Evolutionary conservation across 805 yeast species (phyloP).

Genomic region (Starmera dryadoides): DNA sequence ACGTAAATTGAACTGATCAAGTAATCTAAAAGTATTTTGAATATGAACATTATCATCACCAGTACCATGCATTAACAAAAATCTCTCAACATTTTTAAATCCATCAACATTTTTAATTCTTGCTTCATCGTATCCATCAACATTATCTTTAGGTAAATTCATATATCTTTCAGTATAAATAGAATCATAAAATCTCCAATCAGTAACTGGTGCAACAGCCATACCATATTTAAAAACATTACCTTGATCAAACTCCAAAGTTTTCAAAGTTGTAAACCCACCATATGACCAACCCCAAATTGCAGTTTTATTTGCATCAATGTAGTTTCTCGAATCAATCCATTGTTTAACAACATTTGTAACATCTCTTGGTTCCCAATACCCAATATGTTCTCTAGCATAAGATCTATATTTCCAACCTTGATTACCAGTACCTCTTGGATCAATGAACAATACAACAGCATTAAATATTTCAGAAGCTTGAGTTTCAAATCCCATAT

Average conservation of each 20-base stretch:
- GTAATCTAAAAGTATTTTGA: constrained; percentile 55
- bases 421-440: constrained; percentile 77
- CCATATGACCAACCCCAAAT: constrained; percentile 92
- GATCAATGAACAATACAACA: constrained; percentile 62
- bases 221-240: constrained; percentile 64
- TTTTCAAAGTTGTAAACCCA: constrained; percentile 69
- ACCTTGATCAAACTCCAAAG: constrained; percentile 60
- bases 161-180: constrained; percentile 76
- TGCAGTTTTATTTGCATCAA: constrained; percentile 51
- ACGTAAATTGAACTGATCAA: constrained; percentile 48
- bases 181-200: constrained; percentile 71
- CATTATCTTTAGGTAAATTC: constrained; percentile 46
- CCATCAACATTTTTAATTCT: constrained; percentile 34
- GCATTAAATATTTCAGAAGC: constrained; percentile 51
- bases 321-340: constrained; percentile 32
- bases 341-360: constrained; percentile 42
- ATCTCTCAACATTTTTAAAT: constrained; percentile 45
- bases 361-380: constrained; percentile 73
- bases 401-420: constrained; percentile 60
- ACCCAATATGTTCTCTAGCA: constrained; percentile 54
- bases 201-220: constrained; percentile 82
- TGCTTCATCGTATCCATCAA: constrained; percentile 38
- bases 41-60: constrained; percentile 83
- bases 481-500: constrained; percentile 50
- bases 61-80: constrained; percentile 72